Evolutionary conservation across 257 asterid genomes (phyloP).

Genomic region (Solanum sitiens): DNA sequence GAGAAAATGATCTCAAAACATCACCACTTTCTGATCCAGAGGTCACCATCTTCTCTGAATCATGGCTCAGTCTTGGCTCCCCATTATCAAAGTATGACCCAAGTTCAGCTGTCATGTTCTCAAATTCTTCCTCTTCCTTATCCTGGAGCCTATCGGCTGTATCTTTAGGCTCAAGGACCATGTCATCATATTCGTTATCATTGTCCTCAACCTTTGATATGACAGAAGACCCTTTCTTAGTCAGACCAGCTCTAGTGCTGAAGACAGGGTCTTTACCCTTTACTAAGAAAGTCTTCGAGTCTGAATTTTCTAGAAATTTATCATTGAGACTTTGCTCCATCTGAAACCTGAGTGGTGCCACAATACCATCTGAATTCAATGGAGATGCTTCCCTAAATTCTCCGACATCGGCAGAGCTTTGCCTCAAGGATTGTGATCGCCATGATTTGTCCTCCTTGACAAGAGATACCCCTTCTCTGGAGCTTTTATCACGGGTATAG

Average conservation of each 20-base stretch:
- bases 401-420: conserved; percentile 38
- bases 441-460: conserved; percentile 59
- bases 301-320: conserved; percentile 21
- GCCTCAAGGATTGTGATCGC: conserved; percentile 42
- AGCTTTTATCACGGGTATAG: conserved; percentile 53
- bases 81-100: neutral
- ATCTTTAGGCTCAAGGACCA: conserved; percentile 40
- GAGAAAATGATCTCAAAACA: conserved; percentile 29
- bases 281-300: conserved; percentile 41
- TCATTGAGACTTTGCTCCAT: neutral
- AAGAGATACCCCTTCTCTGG: conserved; percentile 31
- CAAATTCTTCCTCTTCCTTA: conserved; percentile 37
- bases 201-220: conserved; percentile 21
- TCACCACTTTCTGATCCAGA: conserved; percentile 62
- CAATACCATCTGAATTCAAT: conserved; percentile 37
- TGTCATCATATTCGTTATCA: conserved; percentile 35
- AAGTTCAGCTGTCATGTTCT: conserved; percentile 11
- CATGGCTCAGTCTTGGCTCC: conserved; percentile 17
- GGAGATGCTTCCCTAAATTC: conserved; percentile 33
- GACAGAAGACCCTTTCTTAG: conserved; percentile 29
- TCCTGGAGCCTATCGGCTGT: conserved; percentile 26
- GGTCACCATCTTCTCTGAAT: conserved; percentile 20
- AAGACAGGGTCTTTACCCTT: conserved; percentile 47
- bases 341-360: conserved; percentile 14
- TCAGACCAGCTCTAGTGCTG: conserved; percentile 30